Conservation (phyloP, 495 filamentous ascomycete genomes). For the Lasiosphaeria ovina region DNA sequence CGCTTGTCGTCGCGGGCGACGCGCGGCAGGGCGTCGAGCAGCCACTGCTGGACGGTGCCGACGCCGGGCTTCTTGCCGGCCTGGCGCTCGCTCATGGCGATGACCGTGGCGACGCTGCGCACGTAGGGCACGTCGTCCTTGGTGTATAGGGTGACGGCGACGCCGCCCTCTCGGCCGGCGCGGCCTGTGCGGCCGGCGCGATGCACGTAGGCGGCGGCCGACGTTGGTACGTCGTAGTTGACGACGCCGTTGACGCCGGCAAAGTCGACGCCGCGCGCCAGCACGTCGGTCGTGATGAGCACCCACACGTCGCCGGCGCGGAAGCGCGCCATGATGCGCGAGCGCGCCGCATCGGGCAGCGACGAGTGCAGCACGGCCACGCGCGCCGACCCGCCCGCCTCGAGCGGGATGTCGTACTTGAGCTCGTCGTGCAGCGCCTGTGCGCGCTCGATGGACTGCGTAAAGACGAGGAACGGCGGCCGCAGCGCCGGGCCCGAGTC, state of each 20-base stretch:
- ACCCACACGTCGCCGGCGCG: conserved; percentile 93
- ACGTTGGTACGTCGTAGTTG: conserved; percentile 94
- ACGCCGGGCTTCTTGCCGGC: conserved; percentile 39
- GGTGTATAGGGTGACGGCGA: conserved; percentile 93
- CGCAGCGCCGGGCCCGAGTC: conserved; percentile 61
- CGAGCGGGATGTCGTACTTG: conserved; percentile 87
- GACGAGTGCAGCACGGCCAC: conserved; percentile 89
- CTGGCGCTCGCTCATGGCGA: conserved; percentile 74
- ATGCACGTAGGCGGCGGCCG: conserved; percentile 86
- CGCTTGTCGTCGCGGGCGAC: conserved; percentile 78
- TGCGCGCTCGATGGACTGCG: conserved; percentile 88
- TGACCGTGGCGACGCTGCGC: conserved; percentile 90
- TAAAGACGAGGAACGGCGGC: conserved; percentile 90
- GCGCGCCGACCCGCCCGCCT: conserved; percentile 80
- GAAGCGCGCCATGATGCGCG: conserved; percentile 82
- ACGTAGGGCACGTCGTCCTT: conserved; percentile 90
- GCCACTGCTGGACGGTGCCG: conserved; percentile 70
- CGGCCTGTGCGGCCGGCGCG: conserved; percentile 88
- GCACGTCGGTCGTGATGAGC: conserved; percentile 88
- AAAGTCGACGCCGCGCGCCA: conserved; percentile 90
- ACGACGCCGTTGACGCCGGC: conserved; percentile 88
- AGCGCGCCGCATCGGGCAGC: conserved; percentile 71
- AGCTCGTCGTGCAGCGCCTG: conserved; percentile 84
- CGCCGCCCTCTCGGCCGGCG: conserved; percentile 81
- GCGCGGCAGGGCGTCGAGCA: conserved; percentile 82